Conservation (phyloP, 1,139 yeast species). For the Candida frijolesensis region DNA sequence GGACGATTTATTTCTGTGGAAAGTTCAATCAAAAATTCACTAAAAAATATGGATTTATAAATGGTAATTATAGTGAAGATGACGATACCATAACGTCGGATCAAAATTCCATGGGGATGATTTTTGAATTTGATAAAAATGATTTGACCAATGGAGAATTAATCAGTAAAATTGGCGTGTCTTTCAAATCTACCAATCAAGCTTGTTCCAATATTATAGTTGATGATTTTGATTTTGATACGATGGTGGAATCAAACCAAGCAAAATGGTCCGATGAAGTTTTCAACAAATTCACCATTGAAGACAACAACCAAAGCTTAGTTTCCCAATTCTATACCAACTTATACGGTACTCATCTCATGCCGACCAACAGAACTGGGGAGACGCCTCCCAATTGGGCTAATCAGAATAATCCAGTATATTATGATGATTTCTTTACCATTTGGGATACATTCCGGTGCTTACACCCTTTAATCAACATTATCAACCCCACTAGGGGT, state of each 20-base stretch:
- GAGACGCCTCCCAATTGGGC: conserved; percentile 32
- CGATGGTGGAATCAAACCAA: conserved; percentile 22
- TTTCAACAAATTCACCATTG: conserved; percentile 23
- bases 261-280: conserved; percentile 30
- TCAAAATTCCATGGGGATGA: conserved; percentile 24
- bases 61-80: conserved; percentile 1
- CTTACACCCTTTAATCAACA: conserved; percentile 32
- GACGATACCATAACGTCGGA: conserved; percentile 13
- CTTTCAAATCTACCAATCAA: conserved; percentile 30
- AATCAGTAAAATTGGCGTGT: conserved; percentile 33
- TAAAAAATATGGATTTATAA: conserved; percentile 18
- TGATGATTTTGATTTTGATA: conserved; percentile 21
- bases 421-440: conserved; percentile 44
- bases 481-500: conserved; percentile 30
- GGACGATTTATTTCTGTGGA: conserved; percentile 34
- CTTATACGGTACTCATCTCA: conserved; percentile 35
- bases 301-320: conserved; percentile 23
- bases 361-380: conserved; percentile 41
- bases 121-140: conserved; percentile 21
- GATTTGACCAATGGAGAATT: conserved; percentile 7
- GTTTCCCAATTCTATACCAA: conserved; percentile 29
- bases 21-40: conserved; percentile 24
- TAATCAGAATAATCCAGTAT: conserved; percentile 21
- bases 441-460: conserved; percentile 44
- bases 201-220: conserved; percentile 30